Base-by-base conservation (phyloP, 352 stramenopile species). In the Aphanomyces stellatus region DNA sequence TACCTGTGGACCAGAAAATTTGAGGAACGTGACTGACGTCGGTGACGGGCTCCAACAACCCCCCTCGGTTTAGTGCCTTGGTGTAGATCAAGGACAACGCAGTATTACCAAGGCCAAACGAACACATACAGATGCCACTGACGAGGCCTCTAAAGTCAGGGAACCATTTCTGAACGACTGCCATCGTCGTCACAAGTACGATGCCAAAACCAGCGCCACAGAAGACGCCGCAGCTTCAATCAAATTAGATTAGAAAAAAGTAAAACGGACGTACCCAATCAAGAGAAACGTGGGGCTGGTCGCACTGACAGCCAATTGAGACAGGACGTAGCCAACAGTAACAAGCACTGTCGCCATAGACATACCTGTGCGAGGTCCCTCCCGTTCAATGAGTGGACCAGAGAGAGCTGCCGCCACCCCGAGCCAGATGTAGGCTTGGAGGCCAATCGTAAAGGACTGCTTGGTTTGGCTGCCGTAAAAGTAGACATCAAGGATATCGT, bases 111-210 rank as follows among this genome's bases (percentile, higher is more conserved):
- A 48, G 10, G 51, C 65, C 69, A 66, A 73, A 1, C 19, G 40
- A 33, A 15, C 24, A n/a, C 15, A 73, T 30, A 19, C 33, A 48
- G n/a, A 73, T 42, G 1, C 69, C 69, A 17, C 15, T 72, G 31
- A 24, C 43, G 10, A 63, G 11, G 19, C 65, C 69, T 6, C 69
- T 31, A 28, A 30, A 61, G 34, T 73, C 69, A 4, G 69, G 69
- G 63, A 61, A 73, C 69, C 69, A 73, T 22, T 71, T 70, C 35
- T 69, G 53, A 11, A 69, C n/a, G 2, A 28, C 41, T 4, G 33
- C 31, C 3, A 72, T 41, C 4, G 65, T 35, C 30, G 37, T 25
- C 17, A 73, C 28, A 27, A 62, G 31, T 24, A 27, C 40, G 0
- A 72, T 19, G 0, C 69, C 69, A 35, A 64, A 69, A 28, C 69